Evolutionary conservation across 495 filamentous ascomycete species (phyloP), one percentile per base, ranked within the genome.

Genomic region (Aspergillus sparsus): DNA sequence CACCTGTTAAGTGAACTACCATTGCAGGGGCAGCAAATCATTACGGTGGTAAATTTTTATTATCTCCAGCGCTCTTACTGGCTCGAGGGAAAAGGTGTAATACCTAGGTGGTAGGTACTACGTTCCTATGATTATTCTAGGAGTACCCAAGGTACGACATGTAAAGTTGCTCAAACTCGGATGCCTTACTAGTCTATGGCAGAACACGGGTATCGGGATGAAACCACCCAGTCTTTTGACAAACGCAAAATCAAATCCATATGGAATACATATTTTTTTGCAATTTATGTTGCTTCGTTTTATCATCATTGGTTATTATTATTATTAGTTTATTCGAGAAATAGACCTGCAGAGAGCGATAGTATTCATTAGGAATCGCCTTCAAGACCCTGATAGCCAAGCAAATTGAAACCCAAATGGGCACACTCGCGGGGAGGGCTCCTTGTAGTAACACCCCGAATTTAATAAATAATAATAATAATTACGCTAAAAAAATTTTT

Each of bases 71-170:
- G n/a, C 49, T 32, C 21, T 55, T 27, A 65, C 58, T 65, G 63
- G 60, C 11, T 37, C 18, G 34, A 46, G 27, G 58, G 2, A 27
- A 56, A 35, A 41, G 53, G 35, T 57, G 37, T 58, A 27, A 27
- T 27, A 53, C 44, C 44, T 47, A 47, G n/a, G 21, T 27, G 21
- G 21, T 35, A 13, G 31, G 35, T 35, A 21, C 8, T 9, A 18
- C 6, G 18, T 42, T 10, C 13, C 16, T 15, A 47, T 47, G 36
- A 42, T 62, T 55, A 53, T 47, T 55, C 54, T 52, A 44, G 39
- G 44, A 56, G 46, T 55, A 56, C 51, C 63, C 45, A 57, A 58
- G 59, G 63, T 65, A 58, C 59, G 50, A 45, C 57, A 31, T 27
- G 21, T n/a, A 11, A 13, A 62, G 39, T 61, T 44, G 56, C 51